Percentiles rank a stretch among this genome's conserved stretches.
These are phyloP conservation scores for Phaeolepiota aurea DNA, from an alignment of 768 basidiomycete species.

Conservation along the genomic window DNA sequence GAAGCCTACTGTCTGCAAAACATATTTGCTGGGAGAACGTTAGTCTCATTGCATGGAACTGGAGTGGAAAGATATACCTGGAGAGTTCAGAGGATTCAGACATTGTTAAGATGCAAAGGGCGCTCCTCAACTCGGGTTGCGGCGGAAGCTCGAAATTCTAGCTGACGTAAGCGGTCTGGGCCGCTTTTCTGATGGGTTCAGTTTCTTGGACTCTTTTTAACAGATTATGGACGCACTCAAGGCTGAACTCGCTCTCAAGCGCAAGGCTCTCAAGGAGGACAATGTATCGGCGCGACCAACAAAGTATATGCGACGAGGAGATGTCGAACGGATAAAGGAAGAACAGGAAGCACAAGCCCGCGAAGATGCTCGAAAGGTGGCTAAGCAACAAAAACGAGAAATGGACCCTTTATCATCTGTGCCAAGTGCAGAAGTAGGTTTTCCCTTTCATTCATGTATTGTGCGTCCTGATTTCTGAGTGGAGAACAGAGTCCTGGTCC, in stretches of 20 bases:
- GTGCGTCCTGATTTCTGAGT: constrained; percentile 26
- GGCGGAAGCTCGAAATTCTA: constrained; percentile 25
- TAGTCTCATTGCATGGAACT: neutral
- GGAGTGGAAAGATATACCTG: constrained; percentile 30
- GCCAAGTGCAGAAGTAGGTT: constrained; percentile 37
- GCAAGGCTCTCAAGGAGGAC: constrained; percentile 61
- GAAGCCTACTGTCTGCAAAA: constrained; percentile 92
- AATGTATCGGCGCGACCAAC: constrained; percentile 35
- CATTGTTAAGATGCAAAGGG: constrained; percentile 36
- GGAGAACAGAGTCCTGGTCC: constrained; percentile 40
- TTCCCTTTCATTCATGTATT: constrained; percentile 4
- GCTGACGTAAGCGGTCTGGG: constrained; percentile 29
- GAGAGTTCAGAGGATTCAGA: constrained; percentile 48
- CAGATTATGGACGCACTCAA: constrained; percentile 79
- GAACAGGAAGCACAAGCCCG: constrained; percentile 31
- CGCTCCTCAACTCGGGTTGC: constrained; percentile 23
- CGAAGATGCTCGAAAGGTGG: constrained; percentile 23
- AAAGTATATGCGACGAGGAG: constrained; percentile 89
- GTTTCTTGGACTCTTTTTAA: neutral
- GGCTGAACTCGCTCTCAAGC: constrained; percentile 81
- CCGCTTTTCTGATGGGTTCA: constrained; percentile 3
- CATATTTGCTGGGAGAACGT: constrained; percentile 54
- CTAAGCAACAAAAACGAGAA: constrained; percentile 20
- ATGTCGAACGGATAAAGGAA: constrained; percentile 69
- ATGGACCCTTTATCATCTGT: constrained; percentile 17